Base-by-base conservation (phyloP, 768 basidiomycete genomes). In the Naganishia vaughanmartiniae region DNA sequence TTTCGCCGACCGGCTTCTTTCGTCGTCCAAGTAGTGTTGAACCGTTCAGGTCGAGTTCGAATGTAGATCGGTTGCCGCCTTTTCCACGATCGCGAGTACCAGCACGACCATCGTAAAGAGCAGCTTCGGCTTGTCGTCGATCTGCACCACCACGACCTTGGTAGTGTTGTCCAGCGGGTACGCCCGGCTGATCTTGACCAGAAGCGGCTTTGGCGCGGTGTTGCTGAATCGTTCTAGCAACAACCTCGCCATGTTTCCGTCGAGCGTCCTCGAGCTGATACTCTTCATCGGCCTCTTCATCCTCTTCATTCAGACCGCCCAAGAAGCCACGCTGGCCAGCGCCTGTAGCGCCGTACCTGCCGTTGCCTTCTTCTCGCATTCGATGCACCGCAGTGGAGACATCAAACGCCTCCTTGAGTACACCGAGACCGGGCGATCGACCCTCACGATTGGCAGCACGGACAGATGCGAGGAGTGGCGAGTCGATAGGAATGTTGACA, bases 331-430 rank as follows among this genome's bases (percentile, higher is more conserved):
- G 86, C 21, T 63, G 60, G 26, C 93, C 93, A 0, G 88, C 89
- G 33, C 90, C 92, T 21, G 89, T 89, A 4, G 87, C 85, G 55
- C 90, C 92, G 30, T 90, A 86, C 63, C 92, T 84, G 67, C 91
- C 86, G 0, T 90, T 91, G 17, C 93, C 95, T 82, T 99, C 96
- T 81, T 99, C 96, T 80, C 97, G 95, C 95, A 98, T 98, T 21
- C 95, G 89, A 81, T 99, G 96, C 0, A 99, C 96, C 4, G 96
- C 95, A 81, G 97, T 97, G 1, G 96, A 95, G 77, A 99, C 89
- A 80, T 99, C 96, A 82, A 99, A 98, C 4, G 96, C 94, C 79
- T 98, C 96, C 78, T 96, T 98, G 80, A 99, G 87, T 0, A 90
- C 88, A 0, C 92, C 90, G 31, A 98, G 79, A 28, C 96, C 94